phyloP scores from a whole-genome alignment of 768 basidiomycete genomes.

The Hebeloma cylindrosporum region DNA sequence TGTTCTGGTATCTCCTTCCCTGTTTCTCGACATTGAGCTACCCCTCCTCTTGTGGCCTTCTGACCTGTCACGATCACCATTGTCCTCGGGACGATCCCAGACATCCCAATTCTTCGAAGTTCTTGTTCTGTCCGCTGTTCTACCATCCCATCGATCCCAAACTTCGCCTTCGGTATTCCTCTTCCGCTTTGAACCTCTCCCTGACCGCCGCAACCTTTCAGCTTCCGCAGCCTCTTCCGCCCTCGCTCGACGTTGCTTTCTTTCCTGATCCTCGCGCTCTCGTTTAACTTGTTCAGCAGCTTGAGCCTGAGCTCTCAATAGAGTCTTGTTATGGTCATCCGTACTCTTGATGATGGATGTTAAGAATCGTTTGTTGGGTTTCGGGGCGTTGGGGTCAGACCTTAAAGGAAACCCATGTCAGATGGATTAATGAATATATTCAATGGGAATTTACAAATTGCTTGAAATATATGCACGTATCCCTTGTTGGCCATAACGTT shows the following conservation, averaged over 20 bases:
- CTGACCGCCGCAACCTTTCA: conserved; percentile 48
- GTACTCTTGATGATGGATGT: conserved; percentile 88
- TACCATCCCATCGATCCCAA: conserved; percentile 57
- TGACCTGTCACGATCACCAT: conserved; percentile 24
- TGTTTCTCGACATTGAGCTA: conserved; percentile 27
- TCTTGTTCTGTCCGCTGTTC: conserved; percentile 48
- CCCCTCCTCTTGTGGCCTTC: conserved; percentile 26
- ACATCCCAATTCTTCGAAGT: conserved; percentile 51
- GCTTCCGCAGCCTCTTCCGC: conserved; percentile 79
- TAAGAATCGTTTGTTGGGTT: conserved; percentile 80
- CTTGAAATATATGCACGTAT: conserved; percentile 73
- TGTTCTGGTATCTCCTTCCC: conserved; percentile 20
- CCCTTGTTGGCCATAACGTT: conserved; percentile 73
- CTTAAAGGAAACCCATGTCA: conserved; percentile 32
- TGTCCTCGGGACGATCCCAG: conserved; percentile 43
- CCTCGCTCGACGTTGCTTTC: conserved; percentile 57
- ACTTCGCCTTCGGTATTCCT: conserved; percentile 32
- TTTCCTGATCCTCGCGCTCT: conserved; percentile 65
- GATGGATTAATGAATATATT: neutral
- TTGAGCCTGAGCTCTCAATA: conserved; percentile 69
- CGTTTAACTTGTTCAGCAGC: conserved; percentile 74
- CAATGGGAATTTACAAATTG: conserved; percentile 39
- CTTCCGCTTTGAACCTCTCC: conserved; percentile 29
- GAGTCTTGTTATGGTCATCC: conserved; percentile 91
- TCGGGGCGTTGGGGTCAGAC: conserved; percentile 70